These are phyloP conservation scores for Volvox africanus DNA, from an alignment of 139 green algal species.

Conservation along the genomic window DNA sequence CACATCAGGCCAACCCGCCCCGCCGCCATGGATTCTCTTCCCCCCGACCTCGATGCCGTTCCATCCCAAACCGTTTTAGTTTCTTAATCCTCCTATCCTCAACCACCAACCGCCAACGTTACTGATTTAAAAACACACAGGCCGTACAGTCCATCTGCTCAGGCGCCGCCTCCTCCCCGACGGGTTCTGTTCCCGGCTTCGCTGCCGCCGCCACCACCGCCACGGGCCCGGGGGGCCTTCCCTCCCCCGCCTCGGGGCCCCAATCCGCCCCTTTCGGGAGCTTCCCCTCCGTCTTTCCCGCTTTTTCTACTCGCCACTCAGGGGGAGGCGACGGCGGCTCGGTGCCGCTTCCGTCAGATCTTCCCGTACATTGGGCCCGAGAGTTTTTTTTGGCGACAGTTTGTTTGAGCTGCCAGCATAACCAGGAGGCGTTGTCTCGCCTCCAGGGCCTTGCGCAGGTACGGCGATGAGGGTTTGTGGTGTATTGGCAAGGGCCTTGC, in stretches of 20 bases:
- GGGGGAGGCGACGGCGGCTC: constrained; percentile 64
- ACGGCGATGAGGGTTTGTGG: too few species aligned
- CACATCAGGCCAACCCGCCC: too few species aligned
- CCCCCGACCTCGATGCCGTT: too few species aligned
- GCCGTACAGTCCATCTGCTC: constrained; percentile 35
- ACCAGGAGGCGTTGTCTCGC: constrained; percentile 83
- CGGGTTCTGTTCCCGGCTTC: not conserved
- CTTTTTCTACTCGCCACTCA: constrained; percentile 32
- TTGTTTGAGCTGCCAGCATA: constrained; percentile 86
- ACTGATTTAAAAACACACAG: too few species aligned
- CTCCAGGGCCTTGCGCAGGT: constrained; percentile 68
- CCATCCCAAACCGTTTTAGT: too few species aligned
- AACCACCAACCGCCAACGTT: too few species aligned
- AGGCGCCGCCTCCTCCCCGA: not conserved
- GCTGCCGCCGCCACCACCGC: not conserved
- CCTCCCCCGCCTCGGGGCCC: not conserved
- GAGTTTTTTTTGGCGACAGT: constrained; percentile 84
- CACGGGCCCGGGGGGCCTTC: not conserved
- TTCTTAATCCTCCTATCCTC: too few species aligned
- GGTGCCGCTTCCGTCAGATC: constrained; percentile 6
- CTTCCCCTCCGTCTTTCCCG: not conserved
- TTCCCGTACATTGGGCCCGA: constrained; percentile 83
- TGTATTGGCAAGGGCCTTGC: too few species aligned
- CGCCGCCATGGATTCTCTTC: too few species aligned
- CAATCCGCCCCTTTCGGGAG: not conserved